phyloP scores from a whole-genome alignment of 768 basidiomycete species.

The Termitomyces heimii region DNA sequence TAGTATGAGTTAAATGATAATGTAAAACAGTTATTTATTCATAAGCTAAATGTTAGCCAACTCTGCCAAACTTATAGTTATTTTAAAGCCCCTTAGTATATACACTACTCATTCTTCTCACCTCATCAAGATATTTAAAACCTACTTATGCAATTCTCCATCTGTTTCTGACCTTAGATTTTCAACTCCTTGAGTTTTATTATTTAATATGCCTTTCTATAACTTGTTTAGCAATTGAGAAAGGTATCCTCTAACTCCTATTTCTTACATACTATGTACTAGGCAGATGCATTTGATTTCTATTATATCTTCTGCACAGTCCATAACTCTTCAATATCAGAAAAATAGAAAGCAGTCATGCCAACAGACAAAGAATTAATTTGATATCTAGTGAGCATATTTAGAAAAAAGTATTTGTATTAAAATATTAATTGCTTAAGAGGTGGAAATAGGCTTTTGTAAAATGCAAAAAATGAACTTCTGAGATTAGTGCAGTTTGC shows the following conservation, averaged over 20 bases:
- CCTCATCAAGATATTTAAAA: constrained; percentile 46
- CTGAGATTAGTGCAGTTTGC: constrained; percentile 35
- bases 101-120: constrained; percentile 51
- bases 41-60: constrained; percentile 27
- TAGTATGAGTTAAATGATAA: constrained; percentile 31
- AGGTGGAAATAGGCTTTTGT: constrained; percentile 69
- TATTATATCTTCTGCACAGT: constrained; percentile 63
- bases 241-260: constrained; percentile 39
- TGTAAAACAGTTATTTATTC: neutral
- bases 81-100: constrained; percentile 53
- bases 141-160: constrained; percentile 43
- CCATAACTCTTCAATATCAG: constrained; percentile 23
- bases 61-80: constrained; percentile 33
- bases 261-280: constrained; percentile 57
- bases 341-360: constrained; percentile 58
- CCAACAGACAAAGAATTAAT: constrained; percentile 68
- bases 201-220: neutral
- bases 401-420: neutral
- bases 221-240: constrained; percentile 13
- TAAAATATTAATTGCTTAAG: constrained; percentile 24
- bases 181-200: constrained; percentile 19
- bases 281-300: constrained; percentile 69
- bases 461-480: constrained; percentile 46
- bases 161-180: constrained; percentile 23
- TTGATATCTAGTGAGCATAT: constrained; percentile 52